Evolutionary conservation across 768 basidiomycete species (phyloP).

Genomic region (Mycena amicta): DNA sequence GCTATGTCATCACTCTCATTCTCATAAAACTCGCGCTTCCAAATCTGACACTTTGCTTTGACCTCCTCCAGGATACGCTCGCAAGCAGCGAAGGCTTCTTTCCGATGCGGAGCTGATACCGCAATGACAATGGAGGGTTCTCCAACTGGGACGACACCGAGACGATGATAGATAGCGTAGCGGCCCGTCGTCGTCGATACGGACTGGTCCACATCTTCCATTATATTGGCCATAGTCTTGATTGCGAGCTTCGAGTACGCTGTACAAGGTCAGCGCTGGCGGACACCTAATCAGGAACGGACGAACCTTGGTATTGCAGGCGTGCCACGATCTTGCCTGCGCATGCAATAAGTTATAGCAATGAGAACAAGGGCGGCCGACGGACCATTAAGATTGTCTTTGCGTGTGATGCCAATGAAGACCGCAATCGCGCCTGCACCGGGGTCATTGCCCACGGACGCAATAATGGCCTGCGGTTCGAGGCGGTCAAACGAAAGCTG

Average conservation of each 20-base stretch:
- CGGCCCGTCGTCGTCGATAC: slow-evolving; percentile 46
- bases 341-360: not conserved
- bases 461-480: slow-evolving; percentile 58
- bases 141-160: slow-evolving; percentile 77
- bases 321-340: slow-evolving; percentile 71
- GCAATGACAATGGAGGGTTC: slow-evolving; percentile 85
- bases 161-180: slow-evolving; percentile 72
- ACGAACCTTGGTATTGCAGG: slow-evolving; percentile 69
- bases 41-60: slow-evolving; percentile 82
- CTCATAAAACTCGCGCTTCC: slow-evolving; percentile 90
- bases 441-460: slow-evolving; percentile 58
- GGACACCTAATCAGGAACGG: not conserved
- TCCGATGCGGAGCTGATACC: slow-evolving; percentile 82
- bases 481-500: slow-evolving; percentile 58
- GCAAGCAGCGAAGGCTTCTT: slow-evolving; percentile 78
- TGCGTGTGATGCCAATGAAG: slow-evolving; percentile 86
- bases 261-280: not conserved
- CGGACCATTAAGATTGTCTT: slow-evolving; percentile 49
- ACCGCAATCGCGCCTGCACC: slow-evolving; percentile 70
- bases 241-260: slow-evolving; percentile 82
- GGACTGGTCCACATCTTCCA: slow-evolving; percentile 46
- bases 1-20: slow-evolving; percentile 63
- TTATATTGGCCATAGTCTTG: slow-evolving; percentile 70
- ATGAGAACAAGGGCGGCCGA: too few relatives aligned
- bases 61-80: slow-evolving; percentile 86